phyloP scores from a whole-genome alignment of 2,329 filamentous ascomycete species.

The Colletotrichum scovillei region DNA sequence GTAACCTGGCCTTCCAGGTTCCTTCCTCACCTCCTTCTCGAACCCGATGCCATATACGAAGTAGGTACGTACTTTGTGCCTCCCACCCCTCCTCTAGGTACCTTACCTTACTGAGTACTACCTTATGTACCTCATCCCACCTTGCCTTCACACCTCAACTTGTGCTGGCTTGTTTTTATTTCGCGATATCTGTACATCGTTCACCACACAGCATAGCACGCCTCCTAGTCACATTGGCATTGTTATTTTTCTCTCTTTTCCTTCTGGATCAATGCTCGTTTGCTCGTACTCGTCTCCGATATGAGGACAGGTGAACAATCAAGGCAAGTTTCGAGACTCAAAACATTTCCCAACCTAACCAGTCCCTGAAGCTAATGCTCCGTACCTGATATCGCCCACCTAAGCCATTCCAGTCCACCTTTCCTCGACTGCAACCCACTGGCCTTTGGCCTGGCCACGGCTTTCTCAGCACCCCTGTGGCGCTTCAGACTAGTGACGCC shows the following conservation, averaged over 20 bases:
- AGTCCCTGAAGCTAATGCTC: not conserved
- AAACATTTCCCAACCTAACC: not conserved
- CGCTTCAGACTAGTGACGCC: conserved; percentile 31
- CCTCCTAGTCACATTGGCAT: not conserved
- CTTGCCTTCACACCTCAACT: not conserved
- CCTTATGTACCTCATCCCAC: not conserved
- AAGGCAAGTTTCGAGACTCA: not conserved
- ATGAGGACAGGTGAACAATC: not conserved
- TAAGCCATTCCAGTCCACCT: conserved; percentile 17
- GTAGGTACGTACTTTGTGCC: not conserved
- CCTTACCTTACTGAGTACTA: too few relatives aligned
- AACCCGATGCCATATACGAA: not conserved
- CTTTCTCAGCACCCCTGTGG: conserved; percentile 33
- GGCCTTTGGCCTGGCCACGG: conserved; percentile 22
- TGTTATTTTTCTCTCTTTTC: not conserved
- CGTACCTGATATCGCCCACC: not conserved
- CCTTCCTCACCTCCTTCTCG: not conserved
- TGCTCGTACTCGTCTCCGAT: conserved; percentile 20
- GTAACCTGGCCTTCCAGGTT: conserved; percentile 1
- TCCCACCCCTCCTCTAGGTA: not conserved
- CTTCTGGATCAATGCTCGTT: not conserved
- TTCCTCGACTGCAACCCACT: conserved; percentile 21
- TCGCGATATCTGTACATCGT: not conserved
- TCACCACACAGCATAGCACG: not conserved
- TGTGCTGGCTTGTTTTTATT: not conserved